phyloP scores from a whole-genome alignment of 1,284 basidiomycete genomes.

The Meira miltonrushii region DNA sequence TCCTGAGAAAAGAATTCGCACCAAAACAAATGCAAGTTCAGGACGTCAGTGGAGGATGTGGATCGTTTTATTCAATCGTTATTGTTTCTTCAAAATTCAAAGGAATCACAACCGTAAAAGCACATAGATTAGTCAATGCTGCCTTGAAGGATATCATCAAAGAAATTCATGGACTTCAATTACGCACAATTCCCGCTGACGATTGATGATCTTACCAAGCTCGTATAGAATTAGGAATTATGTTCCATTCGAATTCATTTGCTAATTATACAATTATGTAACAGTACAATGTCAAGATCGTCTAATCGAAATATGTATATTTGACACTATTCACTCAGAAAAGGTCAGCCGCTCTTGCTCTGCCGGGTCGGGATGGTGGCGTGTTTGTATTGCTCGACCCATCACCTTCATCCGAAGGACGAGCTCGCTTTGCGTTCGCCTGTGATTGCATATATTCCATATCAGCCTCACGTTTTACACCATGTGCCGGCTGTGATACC shows the following conservation, averaged over 20 bases:
- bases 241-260: no score
- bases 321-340: constrained; percentile 16
- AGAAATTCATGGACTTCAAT: constrained; percentile 79
- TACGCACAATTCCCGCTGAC: neutral
- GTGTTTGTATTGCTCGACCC: constrained; percentile 11
- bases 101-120: constrained; percentile 80
- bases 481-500: neutral
- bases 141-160: constrained; percentile 82
- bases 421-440: constrained; percentile 3
- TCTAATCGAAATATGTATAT: no score
- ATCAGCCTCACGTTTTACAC: constrained; percentile 6
- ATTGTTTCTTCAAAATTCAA: constrained; percentile 80
- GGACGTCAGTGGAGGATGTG: constrained; percentile 67
- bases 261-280: no score
- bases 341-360: constrained; percentile 25
- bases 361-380: constrained; percentile 8
- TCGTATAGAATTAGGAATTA: no score
- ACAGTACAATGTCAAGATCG: no score
- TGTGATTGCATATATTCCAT: neutral
- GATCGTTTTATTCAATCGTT: constrained; percentile 88
- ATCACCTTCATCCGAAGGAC: constrained; percentile 1
- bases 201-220: neutral
- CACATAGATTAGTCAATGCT: constrained; percentile 85
- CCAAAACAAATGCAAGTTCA: constrained; percentile 56
- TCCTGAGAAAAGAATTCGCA: constrained; percentile 68